Evolutionary conservation across 2,329 filamentous ascomycete species (phyloP).

Genomic region (Hypoxylon sp.): DNA sequence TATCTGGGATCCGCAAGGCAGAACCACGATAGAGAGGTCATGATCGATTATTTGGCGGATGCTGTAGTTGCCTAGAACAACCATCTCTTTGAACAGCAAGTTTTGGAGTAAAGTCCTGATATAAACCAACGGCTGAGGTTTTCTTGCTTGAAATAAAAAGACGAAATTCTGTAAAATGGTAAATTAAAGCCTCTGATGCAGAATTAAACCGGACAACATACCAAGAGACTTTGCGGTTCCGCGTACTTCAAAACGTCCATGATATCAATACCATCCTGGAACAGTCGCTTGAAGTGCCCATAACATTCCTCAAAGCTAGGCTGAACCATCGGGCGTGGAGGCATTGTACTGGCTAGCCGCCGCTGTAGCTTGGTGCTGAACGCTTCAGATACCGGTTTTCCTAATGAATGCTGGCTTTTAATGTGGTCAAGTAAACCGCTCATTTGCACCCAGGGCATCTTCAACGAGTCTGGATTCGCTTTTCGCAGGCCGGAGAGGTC

Average conservation of each 20-base stretch:
- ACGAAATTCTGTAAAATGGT: slow-evolving; percentile 75
- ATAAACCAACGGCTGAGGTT: slow-evolving; percentile 86
- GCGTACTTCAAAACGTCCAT: slow-evolving; percentile 76
- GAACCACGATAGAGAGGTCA: slow-evolving; percentile 82
- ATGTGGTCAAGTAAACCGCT: slow-evolving; percentile 68
- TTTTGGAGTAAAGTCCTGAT: slow-evolving; percentile 84
- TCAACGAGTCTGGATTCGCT: slow-evolving; percentile 61
- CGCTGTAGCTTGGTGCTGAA: slow-evolving; percentile 94
- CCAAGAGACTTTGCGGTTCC: slow-evolving; percentile 78
- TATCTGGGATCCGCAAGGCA: slow-evolving; percentile 79
- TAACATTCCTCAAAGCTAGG: slow-evolving; percentile 80
- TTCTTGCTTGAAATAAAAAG: slow-evolving; percentile 80
- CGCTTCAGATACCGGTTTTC: slow-evolving; percentile 77
- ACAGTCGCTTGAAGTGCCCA: slow-evolving; percentile 77
- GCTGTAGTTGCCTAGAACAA: slow-evolving; percentile 76
- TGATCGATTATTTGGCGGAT: slow-evolving; percentile 83
- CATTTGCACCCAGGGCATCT: slow-evolving; percentile 67
- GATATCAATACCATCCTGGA: slow-evolving; percentile 78
- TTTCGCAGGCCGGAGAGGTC: slow-evolving; percentile 63
- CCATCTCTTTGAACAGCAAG: slow-evolving; percentile 80
- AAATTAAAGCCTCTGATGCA: slow-evolving; percentile 33
- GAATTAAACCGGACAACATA: slow-evolving; percentile 57
- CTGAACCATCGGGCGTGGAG: slow-evolving; percentile 89
- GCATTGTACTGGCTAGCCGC: slow-evolving; percentile 92
- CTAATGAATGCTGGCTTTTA: slow-evolving; percentile 72